phyloP scores from a whole-genome alignment of 768 basidiomycete genomes.

The Chalciporus pseudorubinellus region DNA sequence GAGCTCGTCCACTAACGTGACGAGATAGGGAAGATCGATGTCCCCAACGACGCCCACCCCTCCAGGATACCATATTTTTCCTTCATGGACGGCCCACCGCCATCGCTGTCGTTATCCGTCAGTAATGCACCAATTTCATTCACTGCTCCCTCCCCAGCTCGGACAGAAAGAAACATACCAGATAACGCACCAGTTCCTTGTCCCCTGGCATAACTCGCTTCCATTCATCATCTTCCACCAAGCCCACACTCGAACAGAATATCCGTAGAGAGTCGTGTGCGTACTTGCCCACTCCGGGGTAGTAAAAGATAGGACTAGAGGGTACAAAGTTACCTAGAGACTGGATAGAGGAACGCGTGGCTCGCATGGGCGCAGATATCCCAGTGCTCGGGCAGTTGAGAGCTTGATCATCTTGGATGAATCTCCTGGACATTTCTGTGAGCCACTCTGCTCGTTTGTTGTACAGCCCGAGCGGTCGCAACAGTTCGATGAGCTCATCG shows the following conservation, averaged over 20 bases:
- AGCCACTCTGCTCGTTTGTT: conserved; percentile 56
- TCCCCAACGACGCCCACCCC: conserved; percentile 40
- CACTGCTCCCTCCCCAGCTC: no score
- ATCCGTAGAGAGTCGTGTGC: conserved; percentile 78
- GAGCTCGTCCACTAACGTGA: conserved; percentile 41
- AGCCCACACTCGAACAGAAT: conserved; percentile 41
- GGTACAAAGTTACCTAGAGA: conserved; percentile 16
- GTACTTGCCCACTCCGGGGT: conserved; percentile 66
- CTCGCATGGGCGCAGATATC: background rate
- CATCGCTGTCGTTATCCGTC: conserved; percentile 49
- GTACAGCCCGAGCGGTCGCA: conserved; percentile 59
- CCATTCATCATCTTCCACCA: conserved; percentile 46
- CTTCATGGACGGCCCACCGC: conserved; percentile 65
- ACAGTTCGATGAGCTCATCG: conserved; percentile 41
- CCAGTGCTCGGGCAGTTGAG: conserved; percentile 19
- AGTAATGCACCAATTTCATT: no score
- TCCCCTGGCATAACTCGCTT: conserved; percentile 59
- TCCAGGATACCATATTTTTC: conserved; percentile 47
- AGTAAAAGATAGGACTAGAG: conserved; percentile 50
- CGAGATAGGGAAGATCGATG: conserved; percentile 38
- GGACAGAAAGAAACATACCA: conserved; percentile 43
- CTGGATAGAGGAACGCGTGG: background rate
- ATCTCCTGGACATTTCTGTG: conserved; percentile 50
- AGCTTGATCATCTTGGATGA: conserved; percentile 40
- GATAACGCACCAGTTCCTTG: conserved; percentile 65